Evolutionary conservation across 2,329 filamentous ascomycete genomes (phyloP).

Genomic region (Ambrosiella beaveri): DNA sequence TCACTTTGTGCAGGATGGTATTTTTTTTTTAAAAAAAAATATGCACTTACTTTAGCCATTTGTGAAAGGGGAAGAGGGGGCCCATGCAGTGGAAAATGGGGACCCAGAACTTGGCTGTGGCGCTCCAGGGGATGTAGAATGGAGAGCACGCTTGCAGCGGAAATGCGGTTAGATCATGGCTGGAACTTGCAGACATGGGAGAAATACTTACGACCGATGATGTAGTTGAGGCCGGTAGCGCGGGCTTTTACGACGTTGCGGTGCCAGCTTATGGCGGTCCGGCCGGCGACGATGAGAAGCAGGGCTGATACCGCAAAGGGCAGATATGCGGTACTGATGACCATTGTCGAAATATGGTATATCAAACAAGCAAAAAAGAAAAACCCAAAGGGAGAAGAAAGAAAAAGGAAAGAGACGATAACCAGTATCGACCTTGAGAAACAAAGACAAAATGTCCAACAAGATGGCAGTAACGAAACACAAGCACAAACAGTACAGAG

Average conservation of each 20-base stretch:
- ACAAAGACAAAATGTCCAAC: background rate
- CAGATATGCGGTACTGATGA: background rate
- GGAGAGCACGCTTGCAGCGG: constrained; percentile 27
- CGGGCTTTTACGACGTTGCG: constrained; percentile 33
- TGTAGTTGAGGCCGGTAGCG: constrained; percentile 33
- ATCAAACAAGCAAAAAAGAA: background rate
- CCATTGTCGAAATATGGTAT: background rate
- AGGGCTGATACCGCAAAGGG: constrained; percentile 19
- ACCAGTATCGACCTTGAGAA: background rate
- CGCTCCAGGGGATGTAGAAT: constrained; percentile 36
- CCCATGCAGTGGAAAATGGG: constrained; percentile 3
- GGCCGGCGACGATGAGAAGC: constrained; percentile 21
- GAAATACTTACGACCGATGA: constrained; percentile 32
- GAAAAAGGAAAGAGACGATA: background rate
- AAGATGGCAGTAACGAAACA: no score
- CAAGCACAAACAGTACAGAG: no score
- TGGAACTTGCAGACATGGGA: background rate
- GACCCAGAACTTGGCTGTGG: constrained; percentile 21
- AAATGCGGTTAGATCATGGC: constrained; percentile 9
- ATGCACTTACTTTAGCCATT: constrained; percentile 7
- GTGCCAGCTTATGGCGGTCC: constrained; percentile 21
- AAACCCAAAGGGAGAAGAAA: background rate
- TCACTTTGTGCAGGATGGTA: background rate
- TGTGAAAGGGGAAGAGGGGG: constrained; percentile 6
- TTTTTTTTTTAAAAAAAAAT: background rate